Evolutionary conservation across 208 protist species (phyloP).

Genomic region (Plasmodiophora brassicae): DNA sequence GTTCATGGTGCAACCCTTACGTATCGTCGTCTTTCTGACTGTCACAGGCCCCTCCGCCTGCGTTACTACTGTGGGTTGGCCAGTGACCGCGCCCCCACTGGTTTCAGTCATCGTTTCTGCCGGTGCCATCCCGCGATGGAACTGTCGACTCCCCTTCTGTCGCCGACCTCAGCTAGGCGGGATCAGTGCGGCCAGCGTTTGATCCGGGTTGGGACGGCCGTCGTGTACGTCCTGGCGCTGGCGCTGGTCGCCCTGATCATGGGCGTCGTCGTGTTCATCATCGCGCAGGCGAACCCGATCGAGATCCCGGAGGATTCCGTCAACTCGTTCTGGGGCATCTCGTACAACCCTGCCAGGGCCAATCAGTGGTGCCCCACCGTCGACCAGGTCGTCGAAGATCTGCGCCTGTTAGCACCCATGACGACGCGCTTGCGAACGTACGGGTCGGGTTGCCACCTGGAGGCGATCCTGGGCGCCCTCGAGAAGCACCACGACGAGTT

Average conservation of each 20-base stretch:
- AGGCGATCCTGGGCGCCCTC: background rate
- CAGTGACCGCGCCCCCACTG: too few species aligned
- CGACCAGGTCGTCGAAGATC: background rate
- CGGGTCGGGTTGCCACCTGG: background rate
- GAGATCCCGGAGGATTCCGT: background rate
- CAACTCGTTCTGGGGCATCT: conserved; percentile 16
- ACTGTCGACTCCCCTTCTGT: too few species aligned
- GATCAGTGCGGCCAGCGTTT: too few species aligned
- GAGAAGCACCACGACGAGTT: background rate
- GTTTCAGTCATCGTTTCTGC: too few species aligned
- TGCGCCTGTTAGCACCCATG: background rate
- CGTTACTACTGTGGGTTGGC: too few species aligned
- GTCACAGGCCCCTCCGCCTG: too few species aligned
- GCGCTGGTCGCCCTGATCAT: background rate
- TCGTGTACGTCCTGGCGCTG: background rate
- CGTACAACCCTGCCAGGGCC: background rate
- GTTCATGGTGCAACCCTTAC: too few species aligned
- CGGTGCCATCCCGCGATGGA: too few species aligned
- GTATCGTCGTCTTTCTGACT: too few species aligned
- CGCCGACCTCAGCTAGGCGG: too few species aligned
- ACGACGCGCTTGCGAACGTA: background rate
- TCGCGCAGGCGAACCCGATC: background rate
- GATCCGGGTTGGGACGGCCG: background rate
- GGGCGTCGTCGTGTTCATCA: background rate
- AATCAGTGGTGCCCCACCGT: background rate